A percentile compares a stretch with the other conserved stretches of the same genome.
phyloP scores from a whole-genome alignment of 1,284 basidiomycete genomes.

The Phylloporus gajari region DNA sequence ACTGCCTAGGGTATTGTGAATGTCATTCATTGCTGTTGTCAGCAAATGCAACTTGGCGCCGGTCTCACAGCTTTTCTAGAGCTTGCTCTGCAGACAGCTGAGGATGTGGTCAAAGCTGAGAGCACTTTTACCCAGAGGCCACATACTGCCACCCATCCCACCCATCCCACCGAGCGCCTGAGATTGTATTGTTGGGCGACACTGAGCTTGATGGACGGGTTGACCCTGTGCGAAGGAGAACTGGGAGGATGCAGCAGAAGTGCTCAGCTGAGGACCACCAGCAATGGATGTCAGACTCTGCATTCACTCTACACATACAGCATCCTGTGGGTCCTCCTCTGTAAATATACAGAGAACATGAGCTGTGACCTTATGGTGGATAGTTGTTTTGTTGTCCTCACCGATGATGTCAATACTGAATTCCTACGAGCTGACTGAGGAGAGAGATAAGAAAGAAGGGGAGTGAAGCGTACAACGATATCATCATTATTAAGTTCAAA shows the following conservation, averaged over 20 bases:
- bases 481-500: conserved; percentile 96
- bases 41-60: conserved; percentile 88
- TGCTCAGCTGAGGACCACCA: conserved; percentile 41
- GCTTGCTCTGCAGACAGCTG: conserved; percentile 83
- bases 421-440: conserved; percentile 67
- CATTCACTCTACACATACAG: conserved; percentile 69
- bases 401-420: conserved; percentile 99
- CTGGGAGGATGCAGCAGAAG: conserved; percentile 39
- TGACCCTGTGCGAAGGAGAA: conserved; percentile 51
- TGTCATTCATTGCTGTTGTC: conserved; percentile 87
- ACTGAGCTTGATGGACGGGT: conserved; percentile 52
- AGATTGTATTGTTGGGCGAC: conserved; percentile 65
- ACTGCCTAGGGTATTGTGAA: conserved; percentile 92
- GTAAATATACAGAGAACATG: conserved; percentile 90
- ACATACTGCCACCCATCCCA: conserved; percentile 75
- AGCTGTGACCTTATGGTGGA: conserved; percentile 98
- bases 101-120: conserved; percentile 87
- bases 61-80: conserved; percentile 94
- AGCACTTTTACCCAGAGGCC: conserved; percentile 78
- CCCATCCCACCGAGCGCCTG: conserved; percentile 76
- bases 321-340: conserved; percentile 83
- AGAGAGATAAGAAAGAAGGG: not conserved
- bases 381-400: conserved; percentile 97
- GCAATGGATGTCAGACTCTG: conserved; percentile 34
- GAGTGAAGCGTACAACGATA: conserved; percentile 71